These are phyloP conservation scores for Phytophthora idaei DNA, from an alignment of 352 stramenopile genomes.

Conservation along the genomic window DNA sequence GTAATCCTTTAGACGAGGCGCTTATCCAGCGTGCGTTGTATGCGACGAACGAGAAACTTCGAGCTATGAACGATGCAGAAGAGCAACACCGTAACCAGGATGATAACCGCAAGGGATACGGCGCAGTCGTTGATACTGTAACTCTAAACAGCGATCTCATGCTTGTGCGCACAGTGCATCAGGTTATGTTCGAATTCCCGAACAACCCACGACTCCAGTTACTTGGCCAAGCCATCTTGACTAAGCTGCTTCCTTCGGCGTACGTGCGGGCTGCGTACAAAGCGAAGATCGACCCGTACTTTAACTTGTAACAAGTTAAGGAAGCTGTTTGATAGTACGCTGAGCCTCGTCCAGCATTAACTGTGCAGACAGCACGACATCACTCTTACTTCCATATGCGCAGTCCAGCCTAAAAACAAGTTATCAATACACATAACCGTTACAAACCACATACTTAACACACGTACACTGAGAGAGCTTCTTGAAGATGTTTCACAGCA, in stretches of 20 bases:
- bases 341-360: slow-evolving; percentile 38
- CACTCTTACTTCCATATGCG: slow-evolving; percentile 34
- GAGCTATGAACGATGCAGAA: slow-evolving; percentile 27
- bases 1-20: slow-evolving; percentile 65
- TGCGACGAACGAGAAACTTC: slow-evolving; percentile 66
- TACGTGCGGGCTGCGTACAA: slow-evolving; percentile 78
- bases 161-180: slow-evolving; percentile 65
- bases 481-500: slow-evolving; percentile 38
- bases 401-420: slow-evolving; percentile 26
- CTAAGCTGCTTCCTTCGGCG: slow-evolving; percentile 63
- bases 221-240: slow-evolving; percentile 53
- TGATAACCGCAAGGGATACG: slow-evolving; percentile 19
- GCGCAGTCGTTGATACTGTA: slow-evolving; percentile 43
- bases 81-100: slow-evolving; percentile 26
- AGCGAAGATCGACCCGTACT: slow-evolving; percentile 76
- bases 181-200: slow-evolving; percentile 69
- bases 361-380: slow-evolving; percentile 24
- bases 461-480: slow-evolving; percentile 47
- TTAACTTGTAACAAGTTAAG: slow-evolving; percentile 49
- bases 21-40: slow-evolving; percentile 62
- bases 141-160: slow-evolving; percentile 57
- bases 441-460: background rate
- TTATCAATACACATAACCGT: slow-evolving; percentile 5
- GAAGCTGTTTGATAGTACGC: slow-evolving; percentile 4
- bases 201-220: slow-evolving; percentile 65